Base-by-base conservation (phyloP, 2,329 filamentous ascomycete species). In the Westerdykella sp. region DNA sequence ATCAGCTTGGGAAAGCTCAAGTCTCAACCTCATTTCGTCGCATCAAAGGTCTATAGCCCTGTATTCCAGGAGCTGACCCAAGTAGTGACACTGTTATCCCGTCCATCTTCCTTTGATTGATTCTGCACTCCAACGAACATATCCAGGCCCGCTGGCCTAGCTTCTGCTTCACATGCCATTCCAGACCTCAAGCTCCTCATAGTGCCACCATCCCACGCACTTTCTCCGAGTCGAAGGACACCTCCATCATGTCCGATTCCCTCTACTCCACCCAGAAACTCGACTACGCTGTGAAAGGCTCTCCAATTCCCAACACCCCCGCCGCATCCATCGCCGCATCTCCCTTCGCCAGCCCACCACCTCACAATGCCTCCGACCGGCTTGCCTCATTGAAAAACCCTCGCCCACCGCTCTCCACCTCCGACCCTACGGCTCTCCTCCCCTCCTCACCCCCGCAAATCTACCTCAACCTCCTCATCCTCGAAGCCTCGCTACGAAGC, bases 381-480 rank as follows among this genome's bases (percentile, higher is more conserved):
- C 55, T 71, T 51, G 42, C 62, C 21, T 51, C 54, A 44, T 59
- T 56, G 59, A 66, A 60, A 53, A 61, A 48, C 55, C 70, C 42
- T 50, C 70, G 46, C 13, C 53, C 45, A 28, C 65, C 73, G 50
- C 55, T 71, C 51, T 53, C 55, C 58, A 65, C 72, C 44, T 67
- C 70, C 44, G 88, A 94, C 63, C 87, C 88, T 22, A 78, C 91
- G 49, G 83, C 82, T 56, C 81, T 84, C 48, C 81, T 91, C 13
- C 90, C 90, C n/a, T 91, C 86, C 62, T 88, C 87, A 13, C 90
- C 90, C 37, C 87, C 88, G 42, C 93, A 95, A 74, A 96, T 98
- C 62, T 98, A 98, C 71, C 82, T 98, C 59, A 98, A 98, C 69
- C 84, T 98, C 18, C 79, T 98, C 46, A 94, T 98, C 58, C 86